phyloP scores from a whole-genome alignment of 169 alveolate species.

The Plasmodium fragile region DNA sequence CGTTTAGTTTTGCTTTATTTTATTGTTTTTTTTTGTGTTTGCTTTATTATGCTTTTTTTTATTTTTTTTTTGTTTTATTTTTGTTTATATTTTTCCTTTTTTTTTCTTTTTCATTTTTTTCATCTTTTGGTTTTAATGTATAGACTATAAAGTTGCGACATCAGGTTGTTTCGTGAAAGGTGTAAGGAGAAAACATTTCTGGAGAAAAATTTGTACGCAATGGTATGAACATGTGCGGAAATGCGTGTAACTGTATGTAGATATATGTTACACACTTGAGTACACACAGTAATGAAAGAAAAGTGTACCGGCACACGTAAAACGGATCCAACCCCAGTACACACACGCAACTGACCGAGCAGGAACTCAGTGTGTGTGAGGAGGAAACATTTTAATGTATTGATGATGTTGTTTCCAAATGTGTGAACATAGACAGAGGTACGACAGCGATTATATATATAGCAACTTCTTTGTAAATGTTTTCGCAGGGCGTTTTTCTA shows the following conservation, averaged over 20 bases:
- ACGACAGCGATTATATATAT: not conserved
- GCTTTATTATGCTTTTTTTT: not conserved
- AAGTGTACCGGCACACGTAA: no score
- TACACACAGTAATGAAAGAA: not conserved
- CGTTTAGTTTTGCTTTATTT: not conserved
- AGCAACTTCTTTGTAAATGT: not conserved
- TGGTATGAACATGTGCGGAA: not conserved
- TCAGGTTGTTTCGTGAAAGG: not conserved
- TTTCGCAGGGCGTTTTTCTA: not conserved
- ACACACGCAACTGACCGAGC: not conserved
- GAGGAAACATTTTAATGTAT: not conserved
- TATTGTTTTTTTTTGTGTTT: not conserved
- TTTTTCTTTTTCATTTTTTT: not conserved
- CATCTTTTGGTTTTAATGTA: constrained; percentile 1
- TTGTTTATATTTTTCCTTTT: not conserved
- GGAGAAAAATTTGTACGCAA: not conserved
- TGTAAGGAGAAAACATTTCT: not conserved
- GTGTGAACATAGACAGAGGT: not conserved
- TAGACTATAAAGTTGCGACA: not conserved
- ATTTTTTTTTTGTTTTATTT: not conserved
- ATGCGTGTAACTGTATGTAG: not conserved
- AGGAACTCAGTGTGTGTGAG: not conserved
- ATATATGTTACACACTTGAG: not conserved
- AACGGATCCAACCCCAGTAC: no score
- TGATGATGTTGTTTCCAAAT: not conserved